phyloP scores from a whole-genome alignment of 2,329 filamentous ascomycete species.

The Pseudodiploospora longispora region DNA sequence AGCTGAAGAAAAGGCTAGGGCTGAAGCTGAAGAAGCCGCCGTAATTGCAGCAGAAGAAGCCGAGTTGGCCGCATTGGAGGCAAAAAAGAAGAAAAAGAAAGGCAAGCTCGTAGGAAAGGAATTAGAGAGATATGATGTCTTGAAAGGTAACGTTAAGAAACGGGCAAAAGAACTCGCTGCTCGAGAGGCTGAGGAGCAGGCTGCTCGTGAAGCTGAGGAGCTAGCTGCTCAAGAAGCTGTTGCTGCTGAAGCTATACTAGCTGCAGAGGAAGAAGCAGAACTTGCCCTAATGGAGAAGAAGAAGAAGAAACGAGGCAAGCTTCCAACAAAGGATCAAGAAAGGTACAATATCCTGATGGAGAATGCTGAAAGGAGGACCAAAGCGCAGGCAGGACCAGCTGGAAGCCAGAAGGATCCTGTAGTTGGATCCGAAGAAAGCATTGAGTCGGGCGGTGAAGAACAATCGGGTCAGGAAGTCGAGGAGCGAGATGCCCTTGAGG shows the following conservation, averaged over 20 bases:
- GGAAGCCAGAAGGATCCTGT: too few species aligned
- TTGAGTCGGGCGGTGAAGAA: neutral
- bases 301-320: constrained; percentile 8
- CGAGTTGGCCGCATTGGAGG: too few species aligned
- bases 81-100: constrained; percentile 27
- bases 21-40: too few species aligned
- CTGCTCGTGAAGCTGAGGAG: constrained; percentile 18
- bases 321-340: constrained; percentile 11
- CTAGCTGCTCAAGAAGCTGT: constrained; percentile 17
- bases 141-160: constrained; percentile 36
- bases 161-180: too few species aligned
- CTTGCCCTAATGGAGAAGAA: constrained; percentile 23
- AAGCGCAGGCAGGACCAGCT: too few species aligned
- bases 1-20: too few species aligned
- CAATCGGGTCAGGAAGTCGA: neutral
- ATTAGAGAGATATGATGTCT: constrained; percentile 42
- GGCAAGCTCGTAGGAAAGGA: constrained; percentile 42
- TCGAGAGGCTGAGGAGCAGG: constrained; percentile 22
- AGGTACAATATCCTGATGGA: neutral
- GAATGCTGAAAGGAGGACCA: neutral
- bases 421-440: too few species aligned
- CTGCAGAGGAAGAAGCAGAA: constrained; percentile 33
- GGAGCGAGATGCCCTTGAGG: constrained; percentile 3
- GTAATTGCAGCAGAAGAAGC: too few species aligned
- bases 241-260: constrained; percentile 16